phyloP scores from a whole-genome alignment of 1,139 yeast species.

The Geotrichum aggregatum region DNA sequence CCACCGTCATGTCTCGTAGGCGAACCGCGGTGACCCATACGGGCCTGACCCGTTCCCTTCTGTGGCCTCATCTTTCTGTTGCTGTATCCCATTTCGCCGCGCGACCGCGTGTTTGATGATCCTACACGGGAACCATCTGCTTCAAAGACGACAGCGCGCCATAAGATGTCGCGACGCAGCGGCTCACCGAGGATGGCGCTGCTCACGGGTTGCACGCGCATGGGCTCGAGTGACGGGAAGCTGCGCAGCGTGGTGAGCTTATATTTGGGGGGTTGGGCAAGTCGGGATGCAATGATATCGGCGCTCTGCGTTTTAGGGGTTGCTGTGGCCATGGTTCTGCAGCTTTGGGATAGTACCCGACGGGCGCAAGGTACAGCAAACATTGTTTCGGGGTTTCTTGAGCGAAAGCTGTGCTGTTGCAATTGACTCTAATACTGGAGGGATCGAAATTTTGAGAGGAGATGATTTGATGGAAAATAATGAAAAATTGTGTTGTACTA shows the following conservation, averaged over 20 bases:
- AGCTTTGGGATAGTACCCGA: conserved; percentile 1
- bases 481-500: neutral
- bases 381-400: conserved; percentile 2
- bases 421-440: neutral
- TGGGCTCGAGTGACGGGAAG: conserved; percentile 89
- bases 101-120: conserved; percentile 76
- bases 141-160: conserved; percentile 93
- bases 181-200: conserved; percentile 64
- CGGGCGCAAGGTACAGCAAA: neutral
- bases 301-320: neutral
- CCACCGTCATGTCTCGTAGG: conserved; percentile 91
- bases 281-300: conserved; percentile 21
- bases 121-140: conserved; percentile 89
- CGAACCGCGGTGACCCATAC: conserved; percentile 93
- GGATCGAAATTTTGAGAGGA: conserved; percentile 1
- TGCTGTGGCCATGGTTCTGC: conserved; percentile 6
- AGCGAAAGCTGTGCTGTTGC: neutral
- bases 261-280: conserved; percentile 58
- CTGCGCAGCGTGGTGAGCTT: conserved; percentile 76
- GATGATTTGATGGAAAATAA: conserved; percentile 9
- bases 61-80: conserved; percentile 80
- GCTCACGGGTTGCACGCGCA: conserved; percentile 69
- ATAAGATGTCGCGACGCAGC: conserved; percentile 80
- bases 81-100: conserved; percentile 83
- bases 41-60: conserved; percentile 92